Evolutionary conservation across 1,139 yeast genomes (phyloP), one percentile per base, ranked within the genome.

Genomic region (Candida frijolesensis): DNA sequence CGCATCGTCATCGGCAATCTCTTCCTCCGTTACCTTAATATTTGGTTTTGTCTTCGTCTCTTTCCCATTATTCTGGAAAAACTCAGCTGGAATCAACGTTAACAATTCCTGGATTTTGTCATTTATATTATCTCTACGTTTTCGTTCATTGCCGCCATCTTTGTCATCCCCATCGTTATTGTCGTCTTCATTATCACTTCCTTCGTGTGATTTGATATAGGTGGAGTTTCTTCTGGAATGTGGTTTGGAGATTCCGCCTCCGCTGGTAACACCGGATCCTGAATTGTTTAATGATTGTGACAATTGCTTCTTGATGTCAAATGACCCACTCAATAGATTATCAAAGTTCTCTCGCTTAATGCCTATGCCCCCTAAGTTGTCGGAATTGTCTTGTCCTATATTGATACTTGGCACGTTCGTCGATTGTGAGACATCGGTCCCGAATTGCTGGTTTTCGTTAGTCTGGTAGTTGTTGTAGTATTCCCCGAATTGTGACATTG

Each of bases 61-160:
- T 16, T 37, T 37, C 15, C 15, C 15, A 18, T 49, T 47, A 29
- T 46, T 46, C 51, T 62, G 67, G 59, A 87, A 76, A 58, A 85
- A 82, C 40, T 80, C 81, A 12, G 71, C 70, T 0, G 97, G 97
- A 2, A 92, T 81, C 48, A 88, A 67, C 1, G 80, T 74, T 46
- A 90, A 78, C 42, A 92, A 74, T 60, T 91, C 96, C 60, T 88
- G 95, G 51, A 92, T 92, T 62, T 86, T 85, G 47, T 90, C 97
- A 63, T 91, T 91, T 66, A 92, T 89, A 61, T 88, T 89, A 65
- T 91, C 98, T 53, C 96, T 76, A 53, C 96, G 80, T 57, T 89
- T 84, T 14, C 95, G 72, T 68, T 66, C 87, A 59, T 68, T 80
- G 46, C 70, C 83, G 45, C 68, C 74, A 30, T 68, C 75, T 35